Evolutionary conservation across 495 filamentous ascomycete species (phyloP).

Genomic region (Massariosphaeria phaeospora): DNA sequence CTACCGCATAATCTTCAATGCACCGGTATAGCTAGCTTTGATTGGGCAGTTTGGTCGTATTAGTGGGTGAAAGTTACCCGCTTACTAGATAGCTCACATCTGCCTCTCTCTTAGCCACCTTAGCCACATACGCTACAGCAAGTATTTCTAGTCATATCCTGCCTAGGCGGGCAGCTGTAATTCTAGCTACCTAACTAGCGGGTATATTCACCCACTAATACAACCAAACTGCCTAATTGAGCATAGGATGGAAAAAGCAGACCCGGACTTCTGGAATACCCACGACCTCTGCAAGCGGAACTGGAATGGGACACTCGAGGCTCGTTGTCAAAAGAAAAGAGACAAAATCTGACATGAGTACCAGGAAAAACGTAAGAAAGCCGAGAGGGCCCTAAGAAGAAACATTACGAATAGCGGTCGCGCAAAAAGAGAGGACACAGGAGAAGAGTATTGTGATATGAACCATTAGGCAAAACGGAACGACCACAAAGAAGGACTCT

Average conservation of each 20-base stretch:
- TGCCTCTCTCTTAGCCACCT: too few species aligned
- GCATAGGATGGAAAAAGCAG: conserved; percentile 3
- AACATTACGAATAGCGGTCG: neutral
- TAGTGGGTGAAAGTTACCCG: too few species aligned
- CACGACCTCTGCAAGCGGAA: conserved; percentile 3
- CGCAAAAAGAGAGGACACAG: neutral
- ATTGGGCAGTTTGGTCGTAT: too few species aligned
- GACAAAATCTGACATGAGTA: neutral
- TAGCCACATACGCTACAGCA: too few species aligned
- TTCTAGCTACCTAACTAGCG: too few species aligned
- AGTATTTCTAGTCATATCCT: too few species aligned
- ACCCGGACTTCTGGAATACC: neutral
- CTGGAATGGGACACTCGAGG: neutral
- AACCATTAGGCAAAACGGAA: neutral
- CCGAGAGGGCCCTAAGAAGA: neutral
- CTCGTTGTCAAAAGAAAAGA: conserved; percentile 2
- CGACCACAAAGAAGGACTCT: neutral
- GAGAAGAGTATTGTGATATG: conserved; percentile 7
- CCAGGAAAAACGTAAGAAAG: neutral
- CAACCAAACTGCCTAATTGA: too few species aligned
- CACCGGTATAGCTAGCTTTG: too few species aligned
- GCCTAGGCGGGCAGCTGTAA: too few species aligned
- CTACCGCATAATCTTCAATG: too few species aligned
- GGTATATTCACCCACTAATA: too few species aligned
- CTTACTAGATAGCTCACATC: too few species aligned